These are phyloP conservation scores for Alternaria dauci DNA, from an alignment of 2,329 filamentous ascomycete genomes.

Conservation along the genomic window DNA sequence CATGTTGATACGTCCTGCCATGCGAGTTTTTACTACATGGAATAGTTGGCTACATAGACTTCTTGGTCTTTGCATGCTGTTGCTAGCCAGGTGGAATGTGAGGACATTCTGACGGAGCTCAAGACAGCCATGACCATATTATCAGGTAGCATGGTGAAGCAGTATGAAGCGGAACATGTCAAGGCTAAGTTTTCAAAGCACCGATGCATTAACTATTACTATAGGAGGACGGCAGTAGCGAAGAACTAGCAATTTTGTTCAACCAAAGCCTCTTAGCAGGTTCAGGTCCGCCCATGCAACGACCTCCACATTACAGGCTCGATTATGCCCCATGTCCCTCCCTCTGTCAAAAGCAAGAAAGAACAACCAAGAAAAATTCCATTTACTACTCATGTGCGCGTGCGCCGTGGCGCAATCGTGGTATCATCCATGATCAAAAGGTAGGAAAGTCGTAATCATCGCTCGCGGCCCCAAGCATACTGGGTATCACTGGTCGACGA, in stretches of 20 bases:
- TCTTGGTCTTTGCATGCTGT: no score
- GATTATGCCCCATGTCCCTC: neutral
- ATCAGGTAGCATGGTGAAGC: no score
- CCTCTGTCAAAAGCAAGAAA: neutral
- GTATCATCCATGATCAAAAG: constrained; percentile 45
- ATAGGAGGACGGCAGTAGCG: constrained; percentile 11
- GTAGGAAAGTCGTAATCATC: constrained; percentile 34
- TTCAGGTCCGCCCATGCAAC: neutral
- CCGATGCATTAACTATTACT: constrained; percentile 34
- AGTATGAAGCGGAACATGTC: neutral
- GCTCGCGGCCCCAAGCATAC: constrained; percentile 15
- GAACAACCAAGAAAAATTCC: constrained; percentile 14
- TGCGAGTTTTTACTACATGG: no score
- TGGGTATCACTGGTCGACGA: constrained; percentile 16
- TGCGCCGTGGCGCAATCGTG: constrained; percentile 36
- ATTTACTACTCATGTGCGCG: constrained; percentile 29
- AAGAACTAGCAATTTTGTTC: constrained; percentile 12
- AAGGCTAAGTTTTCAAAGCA: neutral
- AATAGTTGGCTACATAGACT: no score
- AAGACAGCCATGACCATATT: no score
- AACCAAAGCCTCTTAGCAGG: neutral
- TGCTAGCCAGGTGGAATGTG: no score
- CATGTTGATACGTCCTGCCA: no score
- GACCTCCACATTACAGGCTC: constrained; percentile 26
- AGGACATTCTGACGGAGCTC: no score